Conservation (phyloP, 2,329 filamentous ascomycete genomes). For the Orbilia blumenaviensis region DNA sequence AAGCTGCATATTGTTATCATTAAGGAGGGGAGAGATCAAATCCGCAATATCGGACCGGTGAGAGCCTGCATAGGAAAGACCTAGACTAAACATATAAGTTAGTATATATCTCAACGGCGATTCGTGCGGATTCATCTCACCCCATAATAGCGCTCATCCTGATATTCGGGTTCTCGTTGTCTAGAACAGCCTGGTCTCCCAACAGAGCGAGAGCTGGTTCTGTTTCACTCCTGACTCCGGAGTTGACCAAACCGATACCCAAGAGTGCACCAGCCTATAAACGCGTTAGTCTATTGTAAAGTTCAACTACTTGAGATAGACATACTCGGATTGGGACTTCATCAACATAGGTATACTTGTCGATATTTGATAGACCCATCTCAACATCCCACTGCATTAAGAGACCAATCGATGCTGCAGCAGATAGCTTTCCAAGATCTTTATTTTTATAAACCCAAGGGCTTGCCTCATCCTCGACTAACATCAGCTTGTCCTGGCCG, state of each 20-base stretch:
- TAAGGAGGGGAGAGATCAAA: slow-evolving; percentile 83
- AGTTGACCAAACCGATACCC: slow-evolving; percentile 94
- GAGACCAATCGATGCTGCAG: slow-evolving; percentile 90
- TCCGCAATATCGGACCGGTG: slow-evolving; percentile 91
- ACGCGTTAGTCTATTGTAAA: slow-evolving; percentile 3
- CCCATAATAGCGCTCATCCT: slow-evolving; percentile 89
- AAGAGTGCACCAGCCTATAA: slow-evolving; percentile 84
- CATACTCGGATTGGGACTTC: slow-evolving; percentile 74
- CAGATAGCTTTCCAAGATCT: slow-evolving; percentile 96
- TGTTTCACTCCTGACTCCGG: slow-evolving; percentile 85
- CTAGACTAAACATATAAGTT: slow-evolving; percentile 67
- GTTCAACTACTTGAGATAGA: background rate
- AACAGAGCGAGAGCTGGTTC: slow-evolving; percentile 90
- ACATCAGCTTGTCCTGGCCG: slow-evolving; percentile 96
- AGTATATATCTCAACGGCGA: background rate
- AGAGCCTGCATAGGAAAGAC: slow-evolving; percentile 91
- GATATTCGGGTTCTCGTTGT: slow-evolving; percentile 79
- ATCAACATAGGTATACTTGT: slow-evolving; percentile 86
- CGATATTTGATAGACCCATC: slow-evolving; percentile 88
- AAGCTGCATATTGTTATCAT: slow-evolving; percentile 91
- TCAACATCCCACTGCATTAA: slow-evolving; percentile 94
- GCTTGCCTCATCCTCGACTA: slow-evolving; percentile 85
- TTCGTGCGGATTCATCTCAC: slow-evolving; percentile 12
- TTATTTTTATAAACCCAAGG: slow-evolving; percentile 99
- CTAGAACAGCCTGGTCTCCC: slow-evolving; percentile 79